Base-by-base conservation (phyloP, 768 basidiomycete species). In the Kwoniella mangroviensis region DNA sequence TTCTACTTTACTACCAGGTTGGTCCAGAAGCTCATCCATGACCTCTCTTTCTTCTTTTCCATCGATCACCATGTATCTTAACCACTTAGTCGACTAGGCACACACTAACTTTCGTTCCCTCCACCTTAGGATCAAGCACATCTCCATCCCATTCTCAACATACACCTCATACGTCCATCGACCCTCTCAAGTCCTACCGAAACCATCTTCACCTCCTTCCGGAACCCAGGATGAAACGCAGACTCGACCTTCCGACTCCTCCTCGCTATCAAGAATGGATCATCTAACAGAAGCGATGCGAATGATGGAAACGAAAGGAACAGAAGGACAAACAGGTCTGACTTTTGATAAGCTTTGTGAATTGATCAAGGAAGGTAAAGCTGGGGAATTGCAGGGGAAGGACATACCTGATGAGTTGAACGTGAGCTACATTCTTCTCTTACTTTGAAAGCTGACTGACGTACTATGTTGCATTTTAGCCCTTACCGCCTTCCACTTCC, bases 281-380 rank as follows among this genome's bases (percentile, higher is more conserved):
- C 51, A 65, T 24, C 65, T 74, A 1, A 65, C 70, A 9, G 75
- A 76, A 63, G 68, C 75, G 19, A 58, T 66, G 42, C 43, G 69
- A 26, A 74, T 76, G 75, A 74, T 76, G 63, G 73, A 28, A 22
- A 28, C 22, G 19, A 21, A 42, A 55, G 52, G 57, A 21, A 58
- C 41, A 24, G 65, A 55, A 21, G 65, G 55, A 3, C 55, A 66
- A 11, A 66, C 65, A 7, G 42, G 42, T 34, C 61, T 78, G 74
- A 75, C 70, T 15, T 79, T 79, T 57, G 69, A 63, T 19, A 71
- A 68, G 61, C 49, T 79, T 2, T 64, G 49, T 34, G 10, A 64
- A 21, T 45, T 79, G 22, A 75, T 79, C n/a, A 60, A 64, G 26
- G 75, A 76, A 22, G 75, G 75, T 5, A 52, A 73, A 54, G 75